phyloP scores from a whole-genome alignment of 352 stramenopile species.

The Pythium monospermum region DNA sequence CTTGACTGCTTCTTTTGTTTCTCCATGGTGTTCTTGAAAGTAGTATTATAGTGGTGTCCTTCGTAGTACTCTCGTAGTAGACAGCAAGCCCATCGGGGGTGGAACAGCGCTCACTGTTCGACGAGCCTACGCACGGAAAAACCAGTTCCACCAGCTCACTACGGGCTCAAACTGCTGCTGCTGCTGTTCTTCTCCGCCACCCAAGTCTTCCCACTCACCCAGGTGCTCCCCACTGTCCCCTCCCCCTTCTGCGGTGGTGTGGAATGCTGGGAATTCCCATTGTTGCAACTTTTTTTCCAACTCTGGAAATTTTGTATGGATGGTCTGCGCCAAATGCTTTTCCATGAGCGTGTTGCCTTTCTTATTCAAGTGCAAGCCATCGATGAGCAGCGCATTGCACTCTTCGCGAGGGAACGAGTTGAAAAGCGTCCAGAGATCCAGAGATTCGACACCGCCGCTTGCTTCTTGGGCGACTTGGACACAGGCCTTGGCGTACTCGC shows the following conservation, averaged over 20 bases:
- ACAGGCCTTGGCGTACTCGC: constrained; percentile 36
- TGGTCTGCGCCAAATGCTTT: constrained; percentile 17
- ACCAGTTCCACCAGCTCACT: too few relatives aligned
- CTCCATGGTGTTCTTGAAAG: too few relatives aligned
- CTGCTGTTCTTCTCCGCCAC: too few relatives aligned
- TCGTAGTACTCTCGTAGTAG: too few relatives aligned
- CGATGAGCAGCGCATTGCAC: constrained; percentile 31
- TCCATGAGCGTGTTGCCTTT: constrained; percentile 41
- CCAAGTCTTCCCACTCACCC: background rate
- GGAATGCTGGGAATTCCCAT: constrained; percentile 6
- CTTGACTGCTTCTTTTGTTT: too few relatives aligned
- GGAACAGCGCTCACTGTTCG: too few relatives aligned
- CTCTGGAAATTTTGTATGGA: constrained; percentile 1
- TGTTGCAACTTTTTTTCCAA: background rate
- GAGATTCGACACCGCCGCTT: constrained; percentile 20
- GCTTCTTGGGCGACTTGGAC: constrained; percentile 28
- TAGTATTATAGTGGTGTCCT: too few relatives aligned
- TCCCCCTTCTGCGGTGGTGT: background rate
- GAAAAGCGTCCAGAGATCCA: constrained; percentile 47
- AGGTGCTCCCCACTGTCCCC: background rate
- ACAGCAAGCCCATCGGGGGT: too few relatives aligned
- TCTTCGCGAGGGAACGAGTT: constrained; percentile 24
- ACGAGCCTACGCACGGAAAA: too few relatives aligned
- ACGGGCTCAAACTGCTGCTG: too few relatives aligned
- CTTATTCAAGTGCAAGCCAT: constrained; percentile 51